These are phyloP conservation scores for Naganishia onofrii DNA, from an alignment of 768 basidiomycete genomes.

Conservation along the genomic window DNA sequence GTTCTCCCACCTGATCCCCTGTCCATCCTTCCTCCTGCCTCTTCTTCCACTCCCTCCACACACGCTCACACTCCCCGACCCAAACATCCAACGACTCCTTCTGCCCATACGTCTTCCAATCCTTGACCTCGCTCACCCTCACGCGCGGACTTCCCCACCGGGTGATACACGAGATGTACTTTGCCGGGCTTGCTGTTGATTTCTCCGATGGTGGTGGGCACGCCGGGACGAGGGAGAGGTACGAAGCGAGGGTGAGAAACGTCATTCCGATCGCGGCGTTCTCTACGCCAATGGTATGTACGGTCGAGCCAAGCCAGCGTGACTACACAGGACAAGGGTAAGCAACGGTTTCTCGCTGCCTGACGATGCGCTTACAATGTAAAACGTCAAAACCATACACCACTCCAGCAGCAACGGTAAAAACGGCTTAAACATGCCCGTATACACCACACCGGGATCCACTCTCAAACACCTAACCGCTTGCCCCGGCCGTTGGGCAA, in stretches of 20 bases:
- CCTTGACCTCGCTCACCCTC: conserved; percentile 15
- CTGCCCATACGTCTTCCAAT: conserved; percentile 24
- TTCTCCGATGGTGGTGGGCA: conserved; percentile 6
- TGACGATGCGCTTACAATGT: conserved; percentile 22
- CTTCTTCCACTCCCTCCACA: conserved; percentile 25
- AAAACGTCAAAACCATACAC: conserved; percentile 24
- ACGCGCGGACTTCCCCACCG: conserved; percentile 26
- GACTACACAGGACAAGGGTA: conserved; percentile 6
- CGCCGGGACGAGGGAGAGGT: conserved; percentile 11
- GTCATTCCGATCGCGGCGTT: conserved; percentile 28
- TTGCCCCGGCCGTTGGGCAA: conserved; percentile 8
- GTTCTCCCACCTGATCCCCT: conserved; percentile 1
- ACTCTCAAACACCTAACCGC: conserved; percentile 27
- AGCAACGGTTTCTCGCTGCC: not conserved
- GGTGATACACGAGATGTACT: conserved; percentile 25
- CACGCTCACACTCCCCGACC: conserved; percentile 27
- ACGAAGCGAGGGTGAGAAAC: conserved; percentile 27
- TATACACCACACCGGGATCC: conserved; percentile 31
- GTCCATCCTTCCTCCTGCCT: conserved; percentile 8
- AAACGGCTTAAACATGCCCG: conserved; percentile 31
- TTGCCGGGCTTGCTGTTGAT: conserved; percentile 5
- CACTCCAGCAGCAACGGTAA: conserved; percentile 29
- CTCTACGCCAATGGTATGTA: conserved; percentile 22
- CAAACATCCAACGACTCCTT: conserved; percentile 19
- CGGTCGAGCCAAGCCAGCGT: conserved; percentile 27